These are phyloP conservation scores for Wickerhamiella domercqiae DNA, from an alignment of 805 yeast species.

Conservation along the genomic window DNA sequence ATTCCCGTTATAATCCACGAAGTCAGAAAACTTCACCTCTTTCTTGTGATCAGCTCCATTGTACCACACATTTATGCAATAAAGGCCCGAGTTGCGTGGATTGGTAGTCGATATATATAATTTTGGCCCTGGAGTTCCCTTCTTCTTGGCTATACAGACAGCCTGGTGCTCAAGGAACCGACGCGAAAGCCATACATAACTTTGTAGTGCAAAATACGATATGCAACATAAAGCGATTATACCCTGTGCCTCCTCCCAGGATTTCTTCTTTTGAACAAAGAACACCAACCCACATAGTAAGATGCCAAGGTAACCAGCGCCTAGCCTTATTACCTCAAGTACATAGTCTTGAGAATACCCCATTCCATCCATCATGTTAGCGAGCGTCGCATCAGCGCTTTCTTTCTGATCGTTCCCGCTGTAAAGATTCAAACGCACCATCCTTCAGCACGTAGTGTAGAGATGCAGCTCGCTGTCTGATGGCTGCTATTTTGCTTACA, in stretches of 20 bases:
- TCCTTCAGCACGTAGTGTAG: too few species aligned
- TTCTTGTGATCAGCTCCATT: background rate
- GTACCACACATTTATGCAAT: constrained; percentile 3
- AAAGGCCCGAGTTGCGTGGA: constrained; percentile 5
- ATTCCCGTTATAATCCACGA: constrained; percentile 11
- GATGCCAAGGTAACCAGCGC: constrained; percentile 11
- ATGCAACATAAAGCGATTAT: constrained; percentile 9
- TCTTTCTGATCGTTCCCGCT: constrained; percentile 13
- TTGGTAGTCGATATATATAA: constrained; percentile 10
- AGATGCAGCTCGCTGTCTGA: too few species aligned
- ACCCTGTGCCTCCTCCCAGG: constrained; percentile 8
- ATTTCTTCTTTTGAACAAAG: constrained; percentile 11
- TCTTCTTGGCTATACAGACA: constrained; percentile 10
- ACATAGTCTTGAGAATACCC: constrained; percentile 15
- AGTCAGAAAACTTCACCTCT: constrained; percentile 2
- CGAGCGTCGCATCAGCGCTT: constrained; percentile 14
- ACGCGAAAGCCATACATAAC: constrained; percentile 9
- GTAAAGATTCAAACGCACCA: constrained; percentile 11
- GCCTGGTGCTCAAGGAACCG: constrained; percentile 11
- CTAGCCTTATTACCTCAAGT: constrained; percentile 13
- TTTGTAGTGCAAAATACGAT: constrained; percentile 8
- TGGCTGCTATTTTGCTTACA: too few species aligned
- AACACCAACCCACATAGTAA: constrained; percentile 10
- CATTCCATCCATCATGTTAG: constrained; percentile 8
- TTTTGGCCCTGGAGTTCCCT: constrained; percentile 4